Percentiles rank a stretch among this genome's conserved stretches.
These are phyloP conservation scores for Alternaria consortialis DNA, from an alignment of 2,329 filamentous ascomycete genomes.

Conservation along the genomic window DNA sequence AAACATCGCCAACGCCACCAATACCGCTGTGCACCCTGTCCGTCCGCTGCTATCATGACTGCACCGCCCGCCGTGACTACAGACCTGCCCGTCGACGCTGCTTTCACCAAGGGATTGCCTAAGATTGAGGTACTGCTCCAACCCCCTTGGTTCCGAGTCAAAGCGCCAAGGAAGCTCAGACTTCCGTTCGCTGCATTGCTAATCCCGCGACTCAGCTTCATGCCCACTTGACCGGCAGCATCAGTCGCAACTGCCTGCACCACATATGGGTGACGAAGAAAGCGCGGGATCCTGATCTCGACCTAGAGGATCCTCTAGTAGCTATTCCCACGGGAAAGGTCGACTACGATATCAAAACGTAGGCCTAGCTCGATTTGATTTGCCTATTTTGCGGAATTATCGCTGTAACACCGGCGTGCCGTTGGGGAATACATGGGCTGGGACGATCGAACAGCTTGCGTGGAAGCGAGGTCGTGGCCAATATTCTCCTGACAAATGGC, in stretches of 20 bases:
- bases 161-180: constrained; percentile 29
- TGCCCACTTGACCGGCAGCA: constrained; percentile 81
- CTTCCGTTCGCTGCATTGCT: constrained; percentile 41
- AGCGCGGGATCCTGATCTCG: constrained; percentile 58
- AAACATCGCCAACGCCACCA: constrained; percentile 33
- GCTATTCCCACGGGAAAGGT: constrained; percentile 76
- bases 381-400: constrained; percentile 11
- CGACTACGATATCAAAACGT: constrained; percentile 75
- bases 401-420: constrained; percentile 10
- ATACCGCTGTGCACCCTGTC: constrained; percentile 13
- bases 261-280: constrained; percentile 75
- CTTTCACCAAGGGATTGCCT: constrained; percentile 51
- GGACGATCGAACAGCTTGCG: not conserved
- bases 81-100: constrained; percentile 25
- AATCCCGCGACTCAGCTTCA: constrained; percentile 67
- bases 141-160: constrained; percentile 28
- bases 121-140: constrained; percentile 53
- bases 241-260: constrained; percentile 75
- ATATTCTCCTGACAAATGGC: not conserved
- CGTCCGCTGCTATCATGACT: constrained; percentile 21
- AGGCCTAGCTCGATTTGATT: constrained; percentile 38
- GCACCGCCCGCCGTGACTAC: not conserved
- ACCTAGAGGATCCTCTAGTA: constrained; percentile 72
- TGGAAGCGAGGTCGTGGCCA: constrained; percentile 3
- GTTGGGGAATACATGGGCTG: constrained; percentile 1